phyloP scores from a whole-genome alignment of 345 rosid genomes.

The Eucalyptus marginata region DNA sequence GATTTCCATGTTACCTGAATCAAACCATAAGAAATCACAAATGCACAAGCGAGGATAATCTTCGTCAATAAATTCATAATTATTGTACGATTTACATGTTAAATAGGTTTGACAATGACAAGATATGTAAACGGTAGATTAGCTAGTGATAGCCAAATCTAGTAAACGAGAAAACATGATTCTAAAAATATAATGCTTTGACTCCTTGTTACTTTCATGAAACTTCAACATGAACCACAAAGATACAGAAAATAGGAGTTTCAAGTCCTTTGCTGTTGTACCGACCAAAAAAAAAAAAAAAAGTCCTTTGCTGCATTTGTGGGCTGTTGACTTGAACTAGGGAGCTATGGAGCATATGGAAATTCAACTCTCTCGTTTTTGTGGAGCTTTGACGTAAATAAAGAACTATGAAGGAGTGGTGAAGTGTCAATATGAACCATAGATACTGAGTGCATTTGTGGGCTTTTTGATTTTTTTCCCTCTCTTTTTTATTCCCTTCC shows the following conservation, averaged over 20 bases:
- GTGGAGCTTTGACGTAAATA: background rate
- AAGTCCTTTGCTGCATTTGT: background rate
- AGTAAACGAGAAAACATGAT: background rate
- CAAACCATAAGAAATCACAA: background rate
- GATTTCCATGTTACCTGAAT: background rate
- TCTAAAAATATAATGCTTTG: background rate
- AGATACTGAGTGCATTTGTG: background rate
- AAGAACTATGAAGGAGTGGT: background rate
- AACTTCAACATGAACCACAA: background rate
- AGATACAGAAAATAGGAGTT: background rate
- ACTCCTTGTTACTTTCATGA: background rate
- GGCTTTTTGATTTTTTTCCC: background rate
- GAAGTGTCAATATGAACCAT: background rate
- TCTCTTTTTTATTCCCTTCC: background rate
- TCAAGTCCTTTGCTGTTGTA: background rate
- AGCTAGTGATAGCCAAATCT: background rate
- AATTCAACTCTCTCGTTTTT: background rate
- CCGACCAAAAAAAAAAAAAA: too few relatives aligned
- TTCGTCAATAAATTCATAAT: background rate
- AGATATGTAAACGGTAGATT: too few relatives aligned
- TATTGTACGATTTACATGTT: background rate
- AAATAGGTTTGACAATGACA: background rate
- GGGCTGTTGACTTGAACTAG: background rate
- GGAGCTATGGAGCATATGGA: background rate
- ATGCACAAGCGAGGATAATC: background rate